phyloP scores from a whole-genome alignment of 2,329 filamentous ascomycete species.

The Pyricularia grisea region DNA sequence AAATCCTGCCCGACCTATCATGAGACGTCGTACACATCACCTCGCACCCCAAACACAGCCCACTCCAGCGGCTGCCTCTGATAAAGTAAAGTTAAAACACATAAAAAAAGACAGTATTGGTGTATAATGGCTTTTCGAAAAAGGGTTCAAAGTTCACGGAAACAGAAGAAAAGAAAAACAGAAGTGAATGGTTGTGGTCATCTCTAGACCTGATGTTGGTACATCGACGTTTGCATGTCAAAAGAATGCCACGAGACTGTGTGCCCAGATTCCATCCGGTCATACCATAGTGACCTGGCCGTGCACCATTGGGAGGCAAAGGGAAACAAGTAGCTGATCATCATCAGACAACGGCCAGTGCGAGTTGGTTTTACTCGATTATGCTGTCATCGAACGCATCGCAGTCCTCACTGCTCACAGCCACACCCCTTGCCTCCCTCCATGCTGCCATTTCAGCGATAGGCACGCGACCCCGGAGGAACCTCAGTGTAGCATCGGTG shows the following conservation, averaged over 20 bases:
- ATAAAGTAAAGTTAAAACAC: neutral
- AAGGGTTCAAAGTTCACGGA: neutral
- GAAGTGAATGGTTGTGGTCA: neutral
- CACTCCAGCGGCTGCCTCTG: neutral
- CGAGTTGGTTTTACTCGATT: neutral
- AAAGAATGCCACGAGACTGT: neutral
- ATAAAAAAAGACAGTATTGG: neutral
- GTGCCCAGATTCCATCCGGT: neutral
- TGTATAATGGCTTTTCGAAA: neutral
- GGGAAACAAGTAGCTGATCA: neutral
- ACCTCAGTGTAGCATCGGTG: constrained; percentile 73
- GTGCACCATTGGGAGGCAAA: neutral
- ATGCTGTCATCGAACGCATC: neutral
- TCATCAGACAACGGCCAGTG: neutral
- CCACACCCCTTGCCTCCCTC: constrained; percentile 25
- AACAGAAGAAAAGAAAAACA: neutral
- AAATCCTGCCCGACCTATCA: neutral
- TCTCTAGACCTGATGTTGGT: neutral
- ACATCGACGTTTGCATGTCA: neutral
- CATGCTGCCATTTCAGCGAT: constrained; percentile 48
- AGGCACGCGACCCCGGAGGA: constrained; percentile 70
- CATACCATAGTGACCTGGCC: neutral
- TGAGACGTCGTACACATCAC: neutral
- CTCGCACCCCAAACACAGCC: neutral
- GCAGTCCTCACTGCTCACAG: neutral